Conservation (phyloP, 2,329 filamentous ascomycete genomes). For the Monosporascus sp. region DNA sequence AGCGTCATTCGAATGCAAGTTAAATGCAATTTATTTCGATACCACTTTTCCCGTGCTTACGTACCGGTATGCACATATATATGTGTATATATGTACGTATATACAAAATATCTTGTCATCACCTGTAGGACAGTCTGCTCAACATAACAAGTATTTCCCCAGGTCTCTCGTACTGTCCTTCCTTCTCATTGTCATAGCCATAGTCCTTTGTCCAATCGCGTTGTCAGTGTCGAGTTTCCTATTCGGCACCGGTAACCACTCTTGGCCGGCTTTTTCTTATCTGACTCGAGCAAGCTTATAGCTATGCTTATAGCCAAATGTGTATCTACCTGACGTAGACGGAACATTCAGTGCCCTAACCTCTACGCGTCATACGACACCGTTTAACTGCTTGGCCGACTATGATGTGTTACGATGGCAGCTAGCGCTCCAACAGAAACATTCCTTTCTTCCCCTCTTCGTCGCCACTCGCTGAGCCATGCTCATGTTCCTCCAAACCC, state of each 20-base stretch:
- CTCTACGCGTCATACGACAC: neutral
- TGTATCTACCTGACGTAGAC: neutral
- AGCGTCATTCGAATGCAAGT: too few relatives aligned
- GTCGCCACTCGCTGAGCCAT: slow-evolving; percentile 5
- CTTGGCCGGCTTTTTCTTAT: neutral
- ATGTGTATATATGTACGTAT: too few relatives aligned
- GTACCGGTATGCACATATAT: too few relatives aligned
- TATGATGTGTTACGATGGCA: neutral
- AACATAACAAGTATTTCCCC: too few relatives aligned
- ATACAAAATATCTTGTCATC: too few relatives aligned
- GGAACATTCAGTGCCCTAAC: neutral
- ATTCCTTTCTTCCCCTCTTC: slow-evolving; percentile 1
- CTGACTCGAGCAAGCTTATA: neutral
- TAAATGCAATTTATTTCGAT: neutral
- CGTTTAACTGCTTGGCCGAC: neutral
- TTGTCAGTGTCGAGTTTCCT: too few relatives aligned
- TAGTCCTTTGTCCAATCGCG: too few relatives aligned
- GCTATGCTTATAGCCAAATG: neutral
- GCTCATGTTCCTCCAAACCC: slow-evolving; percentile 17
- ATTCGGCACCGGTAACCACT: neutral
- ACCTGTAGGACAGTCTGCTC: too few relatives aligned
- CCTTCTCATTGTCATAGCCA: too few relatives aligned
- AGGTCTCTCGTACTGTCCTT: too few relatives aligned
- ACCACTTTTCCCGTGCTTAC: neutral
- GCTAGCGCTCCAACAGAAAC: neutral